These are phyloP conservation scores for Phytophthora cajani DNA, from an alignment of 352 stramenopile species.

Conservation along the genomic window DNA sequence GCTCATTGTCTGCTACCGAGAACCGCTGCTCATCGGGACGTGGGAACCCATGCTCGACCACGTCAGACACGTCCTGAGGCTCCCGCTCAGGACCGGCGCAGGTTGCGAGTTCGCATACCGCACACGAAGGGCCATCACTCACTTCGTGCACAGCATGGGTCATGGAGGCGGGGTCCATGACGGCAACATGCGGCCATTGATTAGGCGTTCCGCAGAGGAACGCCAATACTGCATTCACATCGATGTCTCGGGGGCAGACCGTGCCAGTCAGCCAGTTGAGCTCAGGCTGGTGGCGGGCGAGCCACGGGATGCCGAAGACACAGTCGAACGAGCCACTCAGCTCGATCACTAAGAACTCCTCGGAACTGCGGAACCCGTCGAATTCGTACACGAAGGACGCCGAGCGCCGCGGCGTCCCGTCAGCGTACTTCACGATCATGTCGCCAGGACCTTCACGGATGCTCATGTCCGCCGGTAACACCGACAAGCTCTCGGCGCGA, in stretches of 20 bases:
- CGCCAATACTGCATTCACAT: conserved; percentile 20
- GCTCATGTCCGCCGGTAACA: conserved; percentile 19
- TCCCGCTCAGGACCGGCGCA: conserved; percentile 15
- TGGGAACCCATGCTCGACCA: conserved; percentile 25
- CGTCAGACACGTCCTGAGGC: conserved; percentile 16
- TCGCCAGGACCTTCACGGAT: conserved; percentile 9
- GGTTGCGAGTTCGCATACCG: not conserved
- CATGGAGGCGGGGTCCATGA: not conserved
- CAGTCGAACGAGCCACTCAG: conserved; percentile 32
- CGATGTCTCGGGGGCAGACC: conserved; percentile 19
- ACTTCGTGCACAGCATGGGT: not conserved
- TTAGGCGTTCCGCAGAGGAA: conserved; percentile 5
- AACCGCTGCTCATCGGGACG: not conserved
- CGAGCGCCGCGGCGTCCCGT: conserved; percentile 16
- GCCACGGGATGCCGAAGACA: conserved; percentile 41
- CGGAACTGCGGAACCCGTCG: conserved; percentile 20
- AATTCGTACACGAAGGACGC: conserved; percentile 23
- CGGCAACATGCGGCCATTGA: not conserved
- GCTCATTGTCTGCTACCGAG: not conserved
- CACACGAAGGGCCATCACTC: not conserved
- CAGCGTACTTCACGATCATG: conserved; percentile 28
- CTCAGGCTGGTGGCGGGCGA: conserved; percentile 28
- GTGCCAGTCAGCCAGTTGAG: conserved; percentile 32
- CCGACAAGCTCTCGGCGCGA: conserved; percentile 14
- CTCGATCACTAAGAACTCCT: conserved; percentile 45